phyloP scores from a whole-genome alignment of 441 rosid species.

The Euphorbia schlechtendalii region DNA sequence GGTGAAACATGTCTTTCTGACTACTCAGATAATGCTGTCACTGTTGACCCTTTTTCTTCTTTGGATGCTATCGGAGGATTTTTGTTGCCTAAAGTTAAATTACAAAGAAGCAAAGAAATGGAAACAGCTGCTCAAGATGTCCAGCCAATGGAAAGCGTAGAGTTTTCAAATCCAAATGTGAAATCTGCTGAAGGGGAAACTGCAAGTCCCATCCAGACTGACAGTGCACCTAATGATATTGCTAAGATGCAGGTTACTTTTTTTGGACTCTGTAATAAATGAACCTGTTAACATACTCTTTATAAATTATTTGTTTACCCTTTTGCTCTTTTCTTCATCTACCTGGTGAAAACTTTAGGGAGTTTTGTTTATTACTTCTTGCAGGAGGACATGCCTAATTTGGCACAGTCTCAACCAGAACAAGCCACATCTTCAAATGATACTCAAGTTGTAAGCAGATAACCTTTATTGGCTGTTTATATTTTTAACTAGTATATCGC shows the following conservation, averaged over 20 bases:
- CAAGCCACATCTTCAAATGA: conserved; percentile 26
- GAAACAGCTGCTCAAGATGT: conserved; percentile 31
- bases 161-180: conserved; percentile 34
- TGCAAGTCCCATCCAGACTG: conserved; percentile 43
- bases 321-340: neutral
- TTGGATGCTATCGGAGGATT: conserved; percentile 60
- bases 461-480: neutral
- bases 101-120: conserved; percentile 29
- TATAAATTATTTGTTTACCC: neutral
- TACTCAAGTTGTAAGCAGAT: conserved; percentile 25
- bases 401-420: conserved; percentile 31
- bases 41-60: conserved; percentile 81
- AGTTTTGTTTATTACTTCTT: conserved; percentile 10
- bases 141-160: conserved; percentile 33
- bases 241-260: conserved; percentile 51
- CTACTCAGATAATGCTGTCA: conserved; percentile 44
- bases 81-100: conserved; percentile 58
- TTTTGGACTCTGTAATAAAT: neutral
- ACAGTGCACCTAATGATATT: conserved; percentile 32
- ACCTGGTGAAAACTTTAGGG: neutral
- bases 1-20: conserved; percentile 63
- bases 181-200: conserved; percentile 42
- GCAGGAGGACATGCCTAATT: conserved; percentile 39
- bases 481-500: conserved; percentile 3
- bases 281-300: neutral